Evolutionary conservation across 805 yeast species (phyloP).

Genomic region (Yarrowia sp.): DNA sequence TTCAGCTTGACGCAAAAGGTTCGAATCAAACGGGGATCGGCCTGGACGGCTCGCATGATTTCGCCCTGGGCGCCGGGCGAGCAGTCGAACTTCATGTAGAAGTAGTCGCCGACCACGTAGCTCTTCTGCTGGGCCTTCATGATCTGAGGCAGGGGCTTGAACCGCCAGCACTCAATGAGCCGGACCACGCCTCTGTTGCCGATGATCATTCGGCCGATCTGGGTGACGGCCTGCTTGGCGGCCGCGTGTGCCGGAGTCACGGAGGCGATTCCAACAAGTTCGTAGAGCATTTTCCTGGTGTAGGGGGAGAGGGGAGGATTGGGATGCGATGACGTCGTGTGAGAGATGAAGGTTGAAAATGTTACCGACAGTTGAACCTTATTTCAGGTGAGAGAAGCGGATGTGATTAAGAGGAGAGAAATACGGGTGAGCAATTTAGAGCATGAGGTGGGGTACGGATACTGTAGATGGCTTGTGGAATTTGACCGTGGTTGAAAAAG

Average conservation of each 20-base stretch:
- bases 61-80: constrained; percentile 87
- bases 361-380: constrained; percentile 25
- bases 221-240: constrained; percentile 68
- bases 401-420: background rate
- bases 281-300: constrained; percentile 72
- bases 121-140: constrained; percentile 84
- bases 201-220: constrained; percentile 82
- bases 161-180: constrained; percentile 79
- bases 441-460: too few species aligned
- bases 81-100: constrained; percentile 84
- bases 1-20: constrained; percentile 65
- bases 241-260: constrained; percentile 60
- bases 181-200: constrained; percentile 95
- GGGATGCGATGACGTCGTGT: constrained; percentile 23
- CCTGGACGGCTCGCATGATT: constrained; percentile 75
- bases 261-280: constrained; percentile 82
- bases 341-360: constrained; percentile 32
- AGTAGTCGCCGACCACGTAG: constrained; percentile 90
- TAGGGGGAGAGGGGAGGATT: constrained; percentile 16
- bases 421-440: background rate
- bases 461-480: too few species aligned
- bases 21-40: constrained; percentile 91
- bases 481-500: too few species aligned
- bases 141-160: constrained; percentile 77
- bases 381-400: background rate